phyloP scores from a whole-genome alignment of 495 filamentous ascomycete species.

The Cercophora newfieldiana region DNA sequence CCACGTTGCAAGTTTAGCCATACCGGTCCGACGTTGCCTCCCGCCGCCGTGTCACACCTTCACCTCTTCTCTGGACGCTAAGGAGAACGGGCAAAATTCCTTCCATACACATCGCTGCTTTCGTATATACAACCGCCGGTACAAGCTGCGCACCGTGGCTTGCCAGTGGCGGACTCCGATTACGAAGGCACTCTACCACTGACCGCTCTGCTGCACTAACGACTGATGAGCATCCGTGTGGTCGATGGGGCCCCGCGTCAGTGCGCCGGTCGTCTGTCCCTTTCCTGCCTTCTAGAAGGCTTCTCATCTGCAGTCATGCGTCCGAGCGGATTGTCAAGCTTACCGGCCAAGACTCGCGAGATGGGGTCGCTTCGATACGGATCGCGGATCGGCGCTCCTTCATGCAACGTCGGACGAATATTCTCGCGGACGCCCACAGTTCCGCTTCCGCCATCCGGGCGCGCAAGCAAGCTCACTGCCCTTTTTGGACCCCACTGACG shows the following conservation, averaged over 20 bases:
- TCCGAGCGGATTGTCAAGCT: not conserved
- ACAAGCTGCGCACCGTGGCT: not conserved
- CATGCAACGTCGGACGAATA: not conserved
- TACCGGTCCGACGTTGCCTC: not conserved
- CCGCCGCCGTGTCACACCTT: not conserved
- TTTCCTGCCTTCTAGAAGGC: not conserved
- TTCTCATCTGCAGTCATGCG: not conserved
- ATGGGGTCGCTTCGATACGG: not conserved
- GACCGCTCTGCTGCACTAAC: not conserved
- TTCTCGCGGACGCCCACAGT: not conserved
- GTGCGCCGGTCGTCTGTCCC: not conserved
- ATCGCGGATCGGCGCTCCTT: not conserved
- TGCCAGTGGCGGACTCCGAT: not conserved
- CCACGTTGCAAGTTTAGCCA: slow-evolving; percentile 1
- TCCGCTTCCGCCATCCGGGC: not conserved
- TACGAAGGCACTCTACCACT: not conserved
- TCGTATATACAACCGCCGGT: not conserved
- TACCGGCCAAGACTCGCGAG: not conserved
- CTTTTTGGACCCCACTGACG: not conserved
- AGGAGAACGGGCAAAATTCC: not conserved
- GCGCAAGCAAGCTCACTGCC: not conserved
- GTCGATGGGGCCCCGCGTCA: not conserved
- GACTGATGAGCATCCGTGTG: not conserved
- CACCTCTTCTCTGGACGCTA: not conserved
- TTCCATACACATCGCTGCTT: not conserved